Evolutionary conservation across 2,329 filamentous ascomycete genomes (phyloP).

Genomic region (Trichoderma sp.): DNA sequence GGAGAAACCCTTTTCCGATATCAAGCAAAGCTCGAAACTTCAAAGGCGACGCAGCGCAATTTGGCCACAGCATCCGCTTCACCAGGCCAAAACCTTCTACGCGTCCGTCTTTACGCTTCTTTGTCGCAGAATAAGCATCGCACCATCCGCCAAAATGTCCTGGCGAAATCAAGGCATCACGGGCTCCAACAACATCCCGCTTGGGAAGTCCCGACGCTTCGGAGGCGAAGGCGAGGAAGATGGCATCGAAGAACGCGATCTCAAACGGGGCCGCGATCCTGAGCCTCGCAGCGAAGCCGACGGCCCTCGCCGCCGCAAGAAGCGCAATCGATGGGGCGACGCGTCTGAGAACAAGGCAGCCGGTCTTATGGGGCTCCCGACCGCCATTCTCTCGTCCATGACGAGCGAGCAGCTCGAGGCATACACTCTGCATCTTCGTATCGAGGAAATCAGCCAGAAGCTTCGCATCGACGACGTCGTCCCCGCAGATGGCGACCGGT

Average conservation of each 20-base stretch:
- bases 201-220: slow-evolving; percentile 81
- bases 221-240: slow-evolving; percentile 53
- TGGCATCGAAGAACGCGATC: slow-evolving; percentile 43
- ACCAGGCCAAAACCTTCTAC: neutral
- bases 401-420: slow-evolving; percentile 97
- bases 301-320: slow-evolving; percentile 86
- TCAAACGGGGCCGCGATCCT: slow-evolving; percentile 91
- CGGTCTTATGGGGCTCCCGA: slow-evolving; percentile 94
- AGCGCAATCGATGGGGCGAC: slow-evolving; percentile 98
- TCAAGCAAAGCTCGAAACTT: neutral
- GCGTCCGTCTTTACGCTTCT: neutral
- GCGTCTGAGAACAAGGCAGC: slow-evolving; percentile 97
- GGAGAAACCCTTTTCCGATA: neutral
- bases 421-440: slow-evolving; percentile 92
- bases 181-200: slow-evolving; percentile 95
- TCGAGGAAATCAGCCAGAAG: slow-evolving; percentile 99
- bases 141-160: slow-evolving; percentile 48
- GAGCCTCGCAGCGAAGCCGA: slow-evolving; percentile 68
- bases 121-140: neutral
- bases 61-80: slow-evolving; percentile 8
- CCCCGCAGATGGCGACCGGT: slow-evolving; percentile 93
- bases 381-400: slow-evolving; percentile 95
- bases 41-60: slow-evolving; percentile 3
- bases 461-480: slow-evolving; percentile 98
- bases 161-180: slow-evolving; percentile 82